phyloP scores from a whole-genome alignment of 2,329 filamentous ascomycete genomes.

The Calonectria leucothoes region DNA sequence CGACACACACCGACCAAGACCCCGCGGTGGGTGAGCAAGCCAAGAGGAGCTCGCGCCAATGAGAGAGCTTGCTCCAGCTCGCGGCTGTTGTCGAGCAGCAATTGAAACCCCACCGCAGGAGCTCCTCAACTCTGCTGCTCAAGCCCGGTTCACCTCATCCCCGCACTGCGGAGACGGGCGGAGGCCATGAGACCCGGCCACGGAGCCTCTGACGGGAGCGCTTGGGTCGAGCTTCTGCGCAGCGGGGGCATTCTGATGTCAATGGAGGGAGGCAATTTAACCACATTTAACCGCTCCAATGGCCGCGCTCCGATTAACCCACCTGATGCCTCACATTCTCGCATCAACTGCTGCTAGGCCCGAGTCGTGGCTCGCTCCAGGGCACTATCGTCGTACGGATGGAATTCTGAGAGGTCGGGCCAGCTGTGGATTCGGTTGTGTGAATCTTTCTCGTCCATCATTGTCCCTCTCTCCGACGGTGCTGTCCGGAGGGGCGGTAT shows the following conservation, averaged over 20 bases:
- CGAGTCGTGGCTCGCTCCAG: neutral
- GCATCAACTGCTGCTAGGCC: neutral
- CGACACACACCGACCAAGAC: constrained; percentile 21
- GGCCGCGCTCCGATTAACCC: neutral
- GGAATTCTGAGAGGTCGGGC: neutral
- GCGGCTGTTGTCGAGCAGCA: neutral
- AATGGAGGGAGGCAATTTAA: constrained; percentile 16
- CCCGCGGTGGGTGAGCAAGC: constrained; percentile 23
- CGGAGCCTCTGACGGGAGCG: constrained; percentile 22
- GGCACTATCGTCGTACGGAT: neutral
- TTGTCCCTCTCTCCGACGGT: neutral
- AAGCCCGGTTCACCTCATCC: neutral
- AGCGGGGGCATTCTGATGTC: neutral
- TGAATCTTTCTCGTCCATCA: neutral
- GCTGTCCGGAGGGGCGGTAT: neutral
- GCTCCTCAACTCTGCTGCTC: neutral
- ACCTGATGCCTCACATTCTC: neutral
- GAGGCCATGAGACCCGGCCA: constrained; percentile 17
- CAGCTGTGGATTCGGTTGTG: neutral
- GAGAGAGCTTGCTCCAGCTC: neutral
- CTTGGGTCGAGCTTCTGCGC: constrained; percentile 5
- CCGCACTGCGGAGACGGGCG: constrained; percentile 28
- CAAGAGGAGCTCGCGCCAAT: constrained; percentile 19
- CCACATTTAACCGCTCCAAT: constrained; percentile 33
- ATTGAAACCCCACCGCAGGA: constrained; percentile 6